phyloP scores from a whole-genome alignment of 306 rosid species.

The cucumber (Cucumis sativus) region Cucumber_9930_V3 NC_026660.2:15492501-15493000 shows the following conservation, averaged over 20 bases:
- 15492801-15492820: not conserved
- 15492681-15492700: not conserved
- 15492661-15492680: not conserved
- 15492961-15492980: not conserved
- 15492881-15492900: not conserved
- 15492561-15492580: conserved; percentile 10
- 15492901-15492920: not conserved
- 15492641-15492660: conserved; percentile 3
- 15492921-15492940: not conserved
- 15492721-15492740: not conserved
- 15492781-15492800: not conserved
- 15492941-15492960: not conserved
- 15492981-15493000: conserved; percentile 9
- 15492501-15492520: not conserved
- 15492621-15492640: conserved; percentile 22
- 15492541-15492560: not conserved
- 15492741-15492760: not conserved
- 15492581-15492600: not conserved
- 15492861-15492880: not conserved
- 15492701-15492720: not conserved
- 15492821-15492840: not conserved
- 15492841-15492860: not conserved
- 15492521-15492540: not conserved
- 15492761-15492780: not conserved
- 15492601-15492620: conserved; percentile 27